These are phyloP conservation scores for Aspergillus hancockii DNA, from an alignment of 495 filamentous ascomycete species.

Conservation along the genomic window DNA sequence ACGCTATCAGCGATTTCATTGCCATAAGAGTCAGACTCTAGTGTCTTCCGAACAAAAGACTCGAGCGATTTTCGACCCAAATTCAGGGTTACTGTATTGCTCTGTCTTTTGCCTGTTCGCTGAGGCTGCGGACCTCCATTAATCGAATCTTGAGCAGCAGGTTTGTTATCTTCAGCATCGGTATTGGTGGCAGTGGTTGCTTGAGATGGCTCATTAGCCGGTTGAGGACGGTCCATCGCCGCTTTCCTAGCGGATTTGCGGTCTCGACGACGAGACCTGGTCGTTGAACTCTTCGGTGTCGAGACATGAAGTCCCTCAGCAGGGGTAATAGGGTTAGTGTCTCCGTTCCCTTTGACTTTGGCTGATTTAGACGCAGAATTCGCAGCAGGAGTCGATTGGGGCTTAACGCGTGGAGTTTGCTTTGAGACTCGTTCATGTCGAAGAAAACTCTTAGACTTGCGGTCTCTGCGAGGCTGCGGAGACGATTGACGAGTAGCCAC, in stretches of 20 bases:
- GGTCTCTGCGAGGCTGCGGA: constrained; percentile 20
- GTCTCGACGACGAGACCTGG: constrained; percentile 17
- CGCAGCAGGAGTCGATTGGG: constrained; percentile 6
- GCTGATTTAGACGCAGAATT: constrained; percentile 3
- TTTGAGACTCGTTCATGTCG: constrained; percentile 11
- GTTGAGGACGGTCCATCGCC: not conserved
- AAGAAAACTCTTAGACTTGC: constrained; percentile 14
- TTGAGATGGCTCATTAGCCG: not conserved
- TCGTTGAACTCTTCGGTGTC: constrained; percentile 10
- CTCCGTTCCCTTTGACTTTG: not conserved
- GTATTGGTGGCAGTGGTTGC: not conserved
- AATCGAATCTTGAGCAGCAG: not conserved
- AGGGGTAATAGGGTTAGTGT: constrained; percentile 10
- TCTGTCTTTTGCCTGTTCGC: not conserved
- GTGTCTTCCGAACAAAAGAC: constrained; percentile 7
- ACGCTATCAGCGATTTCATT: constrained; percentile 12
- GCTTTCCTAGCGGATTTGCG: constrained; percentile 8
- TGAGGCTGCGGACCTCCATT: not conserved
- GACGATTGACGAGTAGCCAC: constrained; percentile 12
- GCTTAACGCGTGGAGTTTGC: constrained; percentile 6
- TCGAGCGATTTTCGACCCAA: constrained; percentile 23
- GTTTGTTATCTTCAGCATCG: not conserved
- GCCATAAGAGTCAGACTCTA: not conserved
- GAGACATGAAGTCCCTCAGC: constrained; percentile 4
- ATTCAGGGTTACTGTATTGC: constrained; percentile 23